phyloP scores from a whole-genome alignment of 805 yeast species.

The Blastobotrys terrestris region DNA sequence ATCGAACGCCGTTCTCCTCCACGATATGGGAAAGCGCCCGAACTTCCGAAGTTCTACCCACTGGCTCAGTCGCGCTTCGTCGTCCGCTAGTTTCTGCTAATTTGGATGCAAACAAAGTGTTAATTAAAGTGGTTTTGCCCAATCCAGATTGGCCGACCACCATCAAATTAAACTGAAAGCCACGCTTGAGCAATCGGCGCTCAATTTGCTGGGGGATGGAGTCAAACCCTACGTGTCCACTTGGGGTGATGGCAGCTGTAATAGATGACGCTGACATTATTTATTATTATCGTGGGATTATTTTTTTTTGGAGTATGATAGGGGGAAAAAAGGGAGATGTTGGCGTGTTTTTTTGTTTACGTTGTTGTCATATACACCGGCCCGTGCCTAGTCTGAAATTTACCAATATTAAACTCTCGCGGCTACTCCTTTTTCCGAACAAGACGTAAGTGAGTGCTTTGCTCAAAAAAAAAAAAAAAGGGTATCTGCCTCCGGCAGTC shows the following conservation, averaged over 20 bases:
- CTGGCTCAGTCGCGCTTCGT: conserved; percentile 57
- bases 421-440: too few species aligned
- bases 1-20: conserved; percentile 79
- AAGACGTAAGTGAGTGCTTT: too few species aligned
- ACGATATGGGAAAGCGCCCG: conserved; percentile 41
- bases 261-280: conserved; percentile 17
- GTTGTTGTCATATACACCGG: too few species aligned
- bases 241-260: conserved; percentile 38
- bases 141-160: conserved; percentile 87
- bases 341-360: neutral
- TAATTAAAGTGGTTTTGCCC: conserved; percentile 88
- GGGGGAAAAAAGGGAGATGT: neutral
- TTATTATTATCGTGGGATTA: neutral
- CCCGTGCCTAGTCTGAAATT: too few species aligned
- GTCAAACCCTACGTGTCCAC: conserved; percentile 88
- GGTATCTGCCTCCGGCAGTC: too few species aligned
- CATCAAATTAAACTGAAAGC: conserved; percentile 92
- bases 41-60: conserved; percentile 83
- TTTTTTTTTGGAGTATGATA: neutral
- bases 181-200: conserved; percentile 81
- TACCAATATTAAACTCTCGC: too few species aligned
- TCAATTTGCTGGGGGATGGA: conserved; percentile 94
- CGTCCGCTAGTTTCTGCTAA: conserved; percentile 73
- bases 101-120: conserved; percentile 82
- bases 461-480: too few species aligned